Base-by-base conservation (phyloP, 2,329 filamentous ascomycete genomes). In the Pseudogymnoascus sp. region DNA sequence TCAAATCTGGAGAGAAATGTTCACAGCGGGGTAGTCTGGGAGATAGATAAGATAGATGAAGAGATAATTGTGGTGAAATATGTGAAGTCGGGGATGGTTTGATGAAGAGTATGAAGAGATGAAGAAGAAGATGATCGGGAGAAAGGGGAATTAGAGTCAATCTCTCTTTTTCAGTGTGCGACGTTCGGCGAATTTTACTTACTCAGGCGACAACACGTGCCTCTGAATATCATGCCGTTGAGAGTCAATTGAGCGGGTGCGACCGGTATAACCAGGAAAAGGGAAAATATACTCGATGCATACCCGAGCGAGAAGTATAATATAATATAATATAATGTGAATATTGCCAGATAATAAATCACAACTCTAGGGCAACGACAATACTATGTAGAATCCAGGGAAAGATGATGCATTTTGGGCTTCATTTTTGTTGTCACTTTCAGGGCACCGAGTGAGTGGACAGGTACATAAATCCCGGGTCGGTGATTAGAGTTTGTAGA, bases 151-250 rank as follows among this genome's bases (percentile, higher is more conserved):
- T 31, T 28, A 14, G 25, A 18, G 25, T 31, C 46, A 53, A 50
- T 28, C 46, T 53, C 46, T 31, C 28, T 31, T 53, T 53, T n/a
- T 11, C 25, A 31, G 25, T 53, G 46, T 53, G 46, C 25, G 46
- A 53, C 46, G 46, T 31, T 31, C 25, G 25, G 46, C 12, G 25
- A 18, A 53, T 53, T 53, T 53, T 16, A 53, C 46, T 16, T 31
- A 31, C 46, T 53, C 25, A 31, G 46, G 46, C 25, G 25, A 53
- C 46, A 53, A 53, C 46, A 53, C 46, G 46, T 53, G 46, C 46
- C 46, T 53, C 25, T 23, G 46, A 53, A 53, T 53, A 53, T 53
- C 46, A 16, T 31, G 28, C 46, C 3, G 28, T 16, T 16, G 46
- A 31, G 46, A 53, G 23, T 53, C 46, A 53, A 31, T 31, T 6